A percentile compares a stretch with the other conserved stretches of the same genome.
phyloP scores from a whole-genome alignment of 768 basidiomycete genomes.

The Suillus americanus region DNA sequence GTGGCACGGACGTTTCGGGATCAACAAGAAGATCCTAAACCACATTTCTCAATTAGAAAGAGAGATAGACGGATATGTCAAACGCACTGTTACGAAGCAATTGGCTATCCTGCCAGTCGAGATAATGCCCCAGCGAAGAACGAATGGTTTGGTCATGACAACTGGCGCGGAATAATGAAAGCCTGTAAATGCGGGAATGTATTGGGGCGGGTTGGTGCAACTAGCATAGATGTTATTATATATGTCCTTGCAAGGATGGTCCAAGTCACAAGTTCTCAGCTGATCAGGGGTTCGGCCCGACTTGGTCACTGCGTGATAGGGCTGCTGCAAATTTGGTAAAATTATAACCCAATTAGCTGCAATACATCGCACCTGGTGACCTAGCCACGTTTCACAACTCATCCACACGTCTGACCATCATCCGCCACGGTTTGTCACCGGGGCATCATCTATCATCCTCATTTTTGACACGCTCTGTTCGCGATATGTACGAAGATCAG shows the following conservation, averaged over 20 bases:
- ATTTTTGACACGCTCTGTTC: not conserved
- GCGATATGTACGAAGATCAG: constrained; percentile 1
- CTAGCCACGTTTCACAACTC: not conserved
- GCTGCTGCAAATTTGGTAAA: not conserved
- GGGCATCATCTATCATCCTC: not conserved
- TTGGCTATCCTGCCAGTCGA: constrained; percentile 76
- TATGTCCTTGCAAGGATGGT: not conserved
- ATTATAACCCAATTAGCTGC: not conserved
- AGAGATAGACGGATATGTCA: not conserved
- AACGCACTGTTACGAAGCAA: constrained; percentile 61
- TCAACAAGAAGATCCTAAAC: constrained; percentile 72
- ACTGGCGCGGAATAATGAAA: not conserved
- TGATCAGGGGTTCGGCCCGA: constrained; percentile 6
- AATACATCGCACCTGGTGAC: not conserved
- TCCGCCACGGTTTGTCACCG: not conserved
- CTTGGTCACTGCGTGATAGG: not conserved
- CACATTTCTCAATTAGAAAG: constrained; percentile 5
- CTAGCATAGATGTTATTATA: not conserved
- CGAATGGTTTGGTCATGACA: constrained; percentile 33
- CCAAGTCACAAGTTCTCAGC: not conserved
- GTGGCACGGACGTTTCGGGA: constrained; percentile 60
- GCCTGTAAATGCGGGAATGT: not conserved
- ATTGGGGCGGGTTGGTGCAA: not conserved
- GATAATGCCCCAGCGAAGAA: constrained; percentile 83
- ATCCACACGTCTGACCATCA: not conserved